These are phyloP conservation scores for Eutypella sp. DNA, from an alignment of 2,329 filamentous ascomycete genomes.

Conservation along the genomic window DNA sequence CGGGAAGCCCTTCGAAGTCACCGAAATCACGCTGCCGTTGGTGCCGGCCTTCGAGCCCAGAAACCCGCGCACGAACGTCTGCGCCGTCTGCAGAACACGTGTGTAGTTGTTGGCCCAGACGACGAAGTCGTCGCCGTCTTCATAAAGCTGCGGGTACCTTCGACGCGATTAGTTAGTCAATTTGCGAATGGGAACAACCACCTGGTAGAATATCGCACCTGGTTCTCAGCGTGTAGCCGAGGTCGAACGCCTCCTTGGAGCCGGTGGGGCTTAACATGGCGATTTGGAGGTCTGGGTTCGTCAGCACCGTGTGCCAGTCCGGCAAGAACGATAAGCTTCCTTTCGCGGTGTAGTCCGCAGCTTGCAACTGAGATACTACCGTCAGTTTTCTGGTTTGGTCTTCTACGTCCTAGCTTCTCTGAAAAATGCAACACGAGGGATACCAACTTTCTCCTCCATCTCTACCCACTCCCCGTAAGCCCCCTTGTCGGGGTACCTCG, in stretches of 20 bases:
- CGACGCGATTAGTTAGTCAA: neutral
- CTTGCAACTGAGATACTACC: conserved; percentile 41
- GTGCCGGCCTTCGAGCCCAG: conserved; percentile 50
- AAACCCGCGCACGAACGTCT: conserved; percentile 57
- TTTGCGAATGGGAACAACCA: neutral
- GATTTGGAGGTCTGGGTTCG: conserved; percentile 50
- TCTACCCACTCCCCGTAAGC: conserved; percentile 54
- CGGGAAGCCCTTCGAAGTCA: conserved; percentile 50
- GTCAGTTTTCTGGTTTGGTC: no score
- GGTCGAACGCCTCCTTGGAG: conserved; percentile 54
- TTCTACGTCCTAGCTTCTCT: no score
- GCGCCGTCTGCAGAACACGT: conserved; percentile 57
- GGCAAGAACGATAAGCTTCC: conserved; percentile 53
- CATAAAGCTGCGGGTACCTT: conserved; percentile 45
- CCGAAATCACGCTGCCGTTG: conserved; percentile 51
- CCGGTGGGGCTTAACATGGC: conserved; percentile 56
- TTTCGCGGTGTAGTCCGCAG: conserved; percentile 46
- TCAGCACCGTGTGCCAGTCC: conserved; percentile 54
- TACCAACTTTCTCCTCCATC: conserved; percentile 37
- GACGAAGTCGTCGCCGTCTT: conserved; percentile 45
- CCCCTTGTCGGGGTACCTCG: conserved; percentile 56
- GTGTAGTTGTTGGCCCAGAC: conserved; percentile 65
- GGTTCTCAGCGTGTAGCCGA: conserved; percentile 48
- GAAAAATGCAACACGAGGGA: no score
- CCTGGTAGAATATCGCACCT: conserved; percentile 19